Conservation (phyloP, 2,329 filamentous ascomycete species). For the Alternaria ventricosa region DNA sequence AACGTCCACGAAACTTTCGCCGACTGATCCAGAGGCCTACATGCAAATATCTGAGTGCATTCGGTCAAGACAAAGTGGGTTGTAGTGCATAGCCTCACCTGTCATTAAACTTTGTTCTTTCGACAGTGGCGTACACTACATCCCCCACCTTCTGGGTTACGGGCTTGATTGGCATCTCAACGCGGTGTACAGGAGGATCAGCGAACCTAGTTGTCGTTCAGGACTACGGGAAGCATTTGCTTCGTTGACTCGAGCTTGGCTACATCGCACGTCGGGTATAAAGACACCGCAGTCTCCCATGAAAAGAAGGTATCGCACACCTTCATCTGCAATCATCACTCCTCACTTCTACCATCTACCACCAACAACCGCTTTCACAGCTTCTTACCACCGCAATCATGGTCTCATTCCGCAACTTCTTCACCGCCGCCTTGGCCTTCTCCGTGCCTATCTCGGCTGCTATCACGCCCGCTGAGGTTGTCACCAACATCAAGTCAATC, state of each 20-base stretch:
- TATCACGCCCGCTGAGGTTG: slow-evolving; percentile 9
- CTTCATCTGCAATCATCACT: slow-evolving; percentile 7
- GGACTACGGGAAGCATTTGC: neutral
- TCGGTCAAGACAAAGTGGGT: neutral
- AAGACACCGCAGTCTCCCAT: neutral
- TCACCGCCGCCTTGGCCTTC: slow-evolving; percentile 19
- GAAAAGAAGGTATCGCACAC: slow-evolving; percentile 5
- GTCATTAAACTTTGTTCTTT: neutral
- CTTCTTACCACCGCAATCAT: slow-evolving; percentile 10
- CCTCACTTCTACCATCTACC: neutral
- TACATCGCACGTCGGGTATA: slow-evolving; percentile 2
- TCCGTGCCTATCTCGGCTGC: slow-evolving; percentile 14
- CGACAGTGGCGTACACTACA: neutral
- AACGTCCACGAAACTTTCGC: neutral
- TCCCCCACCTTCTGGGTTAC: neutral
- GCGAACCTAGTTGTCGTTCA: neutral
- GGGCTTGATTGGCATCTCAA: slow-evolving; percentile 2
- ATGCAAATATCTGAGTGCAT: neutral
- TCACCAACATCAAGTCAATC: slow-evolving; percentile 13
- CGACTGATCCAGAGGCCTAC: neutral
- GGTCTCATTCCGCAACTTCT: slow-evolving; percentile 23
- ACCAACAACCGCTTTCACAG: neutral
- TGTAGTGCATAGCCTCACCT: neutral
- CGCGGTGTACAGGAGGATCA: slow-evolving; percentile 1
- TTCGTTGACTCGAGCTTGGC: neutral